Evolutionary conservation across 768 basidiomycete species (phyloP).

Genomic region (Serpula lacrymans): DNA sequence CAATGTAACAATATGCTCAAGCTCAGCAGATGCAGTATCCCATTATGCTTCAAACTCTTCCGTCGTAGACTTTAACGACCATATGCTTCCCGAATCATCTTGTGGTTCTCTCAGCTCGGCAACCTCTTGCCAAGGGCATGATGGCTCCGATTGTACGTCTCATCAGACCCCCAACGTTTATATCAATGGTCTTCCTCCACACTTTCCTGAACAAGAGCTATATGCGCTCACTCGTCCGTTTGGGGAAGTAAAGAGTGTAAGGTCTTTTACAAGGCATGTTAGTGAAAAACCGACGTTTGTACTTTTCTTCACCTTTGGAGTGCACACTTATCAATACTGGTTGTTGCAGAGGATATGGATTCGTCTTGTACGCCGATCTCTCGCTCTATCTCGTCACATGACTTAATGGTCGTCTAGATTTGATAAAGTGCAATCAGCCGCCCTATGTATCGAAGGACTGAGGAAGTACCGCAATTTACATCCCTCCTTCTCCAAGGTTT

Average conservation of each 20-base stretch:
- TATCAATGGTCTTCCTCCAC: constrained; percentile 83
- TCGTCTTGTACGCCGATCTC: constrained; percentile 56
- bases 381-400: constrained; percentile 3
- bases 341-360: constrained; percentile 64
- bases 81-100: constrained; percentile 10
- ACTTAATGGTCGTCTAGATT: constrained; percentile 44
- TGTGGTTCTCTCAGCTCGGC: constrained; percentile 8
- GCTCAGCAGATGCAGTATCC: constrained; percentile 25
- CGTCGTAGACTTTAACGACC: constrained; percentile 9
- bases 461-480: constrained; percentile 75
- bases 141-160: constrained; percentile 5
- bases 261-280: constrained; percentile 82
- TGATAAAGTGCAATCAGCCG: constrained; percentile 60
- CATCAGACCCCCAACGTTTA: constrained; percentile 72
- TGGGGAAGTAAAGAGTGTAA: constrained; percentile 70
- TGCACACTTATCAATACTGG: constrained; percentile 5
- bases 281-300: constrained; percentile 60
- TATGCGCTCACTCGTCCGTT: constrained; percentile 70
- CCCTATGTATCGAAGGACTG: constrained; percentile 69
- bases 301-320: constrained; percentile 18
- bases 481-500: constrained; percentile 83
- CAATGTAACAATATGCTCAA: too few species aligned
- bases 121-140: constrained; percentile 12
- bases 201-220: constrained; percentile 78
- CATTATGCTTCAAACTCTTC: constrained; percentile 19